Base-by-base conservation (phyloP, 2,329 filamentous ascomycete genomes). In the Cercospora sp. region DNA sequence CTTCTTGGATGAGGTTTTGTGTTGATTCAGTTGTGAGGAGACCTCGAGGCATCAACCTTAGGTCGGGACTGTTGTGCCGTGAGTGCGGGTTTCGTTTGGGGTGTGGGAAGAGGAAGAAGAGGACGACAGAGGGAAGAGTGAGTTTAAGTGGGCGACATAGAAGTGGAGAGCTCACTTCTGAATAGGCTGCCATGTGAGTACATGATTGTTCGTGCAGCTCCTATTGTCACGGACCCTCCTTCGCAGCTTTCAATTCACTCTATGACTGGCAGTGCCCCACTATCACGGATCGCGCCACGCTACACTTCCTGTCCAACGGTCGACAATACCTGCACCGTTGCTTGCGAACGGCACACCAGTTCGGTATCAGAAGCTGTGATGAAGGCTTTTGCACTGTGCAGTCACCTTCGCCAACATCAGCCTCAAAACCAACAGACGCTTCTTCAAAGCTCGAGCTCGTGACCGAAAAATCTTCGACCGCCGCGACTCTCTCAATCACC, bases 101-200 rank as follows among this genome's bases (percentile, higher is more conserved):
- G 51, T 40, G 55, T 63, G 64, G 60, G 42, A 58, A 62, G 40
- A 60, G 63, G 63, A 69, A 64, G 59, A 68, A 58, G 55, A 63
- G 40, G 48, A 53, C 42, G 31, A 33, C 31, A 33, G 31, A 33
- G 31, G 31, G 20, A 42, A 18, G 20, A 53, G 31, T 20, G 51
- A 48, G 31, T 13, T 28, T 64, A 64, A 64, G 63, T 59, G 42
- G 23, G n/a, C 13, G 36, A 51, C 20, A 3, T 0, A 33, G 26
- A 18, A 30, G 12, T 45, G 23, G n/a, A 6, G 20, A 64, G 9
- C 62, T 64, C 62, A 64, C 33, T 59, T 64, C 28, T 59, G 18
- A 58, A 16, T 28, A 64, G 62, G 62, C 51, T 45, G 33, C 31
- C 31, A 59, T 59, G 62, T 45, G 62, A 64, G 36, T 45, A 30